A percentile compares a stretch with the other conserved stretches of the same genome.
These are phyloP conservation scores for Apiospora sp. DNA, from an alignment of 2,329 filamentous ascomycete genomes.

Conservation along the genomic window DNA sequence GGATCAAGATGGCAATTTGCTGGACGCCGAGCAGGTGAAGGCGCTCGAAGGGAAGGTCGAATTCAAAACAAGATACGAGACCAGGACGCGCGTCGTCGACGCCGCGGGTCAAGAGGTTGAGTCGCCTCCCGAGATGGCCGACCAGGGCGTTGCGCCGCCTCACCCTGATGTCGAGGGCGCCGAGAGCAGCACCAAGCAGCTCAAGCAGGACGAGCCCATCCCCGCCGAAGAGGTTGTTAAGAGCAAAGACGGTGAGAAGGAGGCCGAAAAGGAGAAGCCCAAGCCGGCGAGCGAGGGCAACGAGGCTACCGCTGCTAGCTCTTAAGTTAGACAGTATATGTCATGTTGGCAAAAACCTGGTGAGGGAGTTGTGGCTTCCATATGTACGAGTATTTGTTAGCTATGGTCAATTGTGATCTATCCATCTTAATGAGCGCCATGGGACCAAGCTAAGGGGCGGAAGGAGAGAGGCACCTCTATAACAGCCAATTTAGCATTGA, in stretches of 20 bases:
- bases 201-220: conserved; percentile 47
- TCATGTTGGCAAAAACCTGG: neutral
- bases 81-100: conserved; percentile 86
- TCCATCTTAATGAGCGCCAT: conserved; percentile 2
- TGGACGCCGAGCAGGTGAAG: conserved; percentile 84
- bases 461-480: neutral
- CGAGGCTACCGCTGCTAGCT: conserved; percentile 55
- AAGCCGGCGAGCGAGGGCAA: conserved; percentile 71
- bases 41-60: conserved; percentile 90
- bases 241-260: conserved; percentile 64
- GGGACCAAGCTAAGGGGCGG: neutral
- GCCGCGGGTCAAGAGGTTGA: conserved; percentile 79
- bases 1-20: conserved; percentile 89
- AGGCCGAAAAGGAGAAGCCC: conserved; percentile 60
- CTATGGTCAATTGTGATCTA: conserved; percentile 4
- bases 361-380: neutral
- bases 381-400: conserved; percentile 18
- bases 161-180: conserved; percentile 69
- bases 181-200: conserved; percentile 62
- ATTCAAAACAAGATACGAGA: conserved; percentile 96
- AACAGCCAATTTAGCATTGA: neutral
- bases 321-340: neutral
- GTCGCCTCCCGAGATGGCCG: conserved; percentile 48
- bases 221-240: conserved; percentile 49
- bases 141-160: conserved; percentile 60